Percentiles rank a stretch among this genome's conserved stretches.
Evolutionary conservation across 2,329 filamentous ascomycete genomes (phyloP).

Genomic region (Onygena corvina): DNA sequence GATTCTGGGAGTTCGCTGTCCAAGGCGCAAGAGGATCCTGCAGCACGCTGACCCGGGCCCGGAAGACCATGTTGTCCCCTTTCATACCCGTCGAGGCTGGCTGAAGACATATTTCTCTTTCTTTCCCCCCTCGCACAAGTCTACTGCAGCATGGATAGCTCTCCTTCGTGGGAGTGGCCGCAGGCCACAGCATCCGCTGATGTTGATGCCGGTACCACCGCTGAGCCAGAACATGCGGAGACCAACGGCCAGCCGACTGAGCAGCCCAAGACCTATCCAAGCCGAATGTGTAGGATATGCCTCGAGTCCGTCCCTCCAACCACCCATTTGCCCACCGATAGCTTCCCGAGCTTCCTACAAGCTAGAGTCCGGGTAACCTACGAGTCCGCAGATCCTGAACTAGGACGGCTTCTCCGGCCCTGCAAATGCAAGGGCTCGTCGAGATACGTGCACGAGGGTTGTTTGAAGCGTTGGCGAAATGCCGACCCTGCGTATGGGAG

Average conservation of each 20-base stretch:
- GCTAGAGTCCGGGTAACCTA: conserved; percentile 52
- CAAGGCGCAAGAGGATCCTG: background rate
- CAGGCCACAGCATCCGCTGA: background rate
- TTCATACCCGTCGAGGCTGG: background rate
- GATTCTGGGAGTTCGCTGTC: background rate
- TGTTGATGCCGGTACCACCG: background rate
- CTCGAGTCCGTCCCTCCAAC: conserved; percentile 58
- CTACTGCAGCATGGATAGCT: background rate
- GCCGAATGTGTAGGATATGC: conserved; percentile 79
- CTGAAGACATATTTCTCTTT: conserved; percentile 9
- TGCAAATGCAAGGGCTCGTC: conserved; percentile 90
- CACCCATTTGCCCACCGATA: conserved; percentile 44
- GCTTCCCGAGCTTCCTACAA: conserved; percentile 46
- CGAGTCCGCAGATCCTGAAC: conserved; percentile 58
- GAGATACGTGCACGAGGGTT: conserved; percentile 88
- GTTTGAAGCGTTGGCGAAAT: conserved; percentile 69
- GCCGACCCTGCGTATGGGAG: conserved; percentile 52
- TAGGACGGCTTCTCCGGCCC: conserved; percentile 70
- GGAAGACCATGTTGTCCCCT: background rate
- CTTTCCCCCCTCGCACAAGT: conserved; percentile 12
- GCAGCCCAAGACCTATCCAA: conserved; percentile 45
- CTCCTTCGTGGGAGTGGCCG: conserved; percentile 1
- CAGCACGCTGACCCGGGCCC: background rate
- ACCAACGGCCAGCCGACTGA: conserved; percentile 19
- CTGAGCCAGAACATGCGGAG: conserved; percentile 13